Evolutionary conservation across 2,329 filamentous ascomycete species (phyloP), one percentile per base, ranked within the genome.

Genomic region (Capronia coronata): DNA sequence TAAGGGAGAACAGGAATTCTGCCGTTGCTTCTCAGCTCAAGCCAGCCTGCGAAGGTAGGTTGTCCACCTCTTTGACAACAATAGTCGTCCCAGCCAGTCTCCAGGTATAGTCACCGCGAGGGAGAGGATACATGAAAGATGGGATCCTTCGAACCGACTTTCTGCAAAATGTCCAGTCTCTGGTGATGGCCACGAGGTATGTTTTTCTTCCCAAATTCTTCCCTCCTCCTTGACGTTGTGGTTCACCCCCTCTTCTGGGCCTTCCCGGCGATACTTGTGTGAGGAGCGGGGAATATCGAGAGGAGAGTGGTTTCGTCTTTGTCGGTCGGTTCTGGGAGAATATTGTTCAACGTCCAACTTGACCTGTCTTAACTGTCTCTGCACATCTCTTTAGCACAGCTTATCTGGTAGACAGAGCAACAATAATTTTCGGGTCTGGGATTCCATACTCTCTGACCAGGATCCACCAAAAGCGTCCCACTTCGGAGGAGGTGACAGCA

Each of bases 401-500:
- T 43, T 44, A 39, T 30, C n/a, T 21, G 39, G 46, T 48, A 47
- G 52, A 47, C 41, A 34, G 42, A 48, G 46, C 45, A 49, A 48
- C 52, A 54, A 48, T 46, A 45, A 41, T 46, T 48, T 46, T 48
- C 29, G 44, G 30, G 41, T 49, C 41, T 49, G 47, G 47, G 29
- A 14, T 37, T 22, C 32, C 45, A 48, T 48, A 43, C 29, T 43
- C 21, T 42, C 34, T 44, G 41, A 49, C 43, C 19, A 41, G 41
- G 48, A 34, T 54, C 48, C 44, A 46, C 52, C 39, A 29, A 48
- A 29, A 25, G 19, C 25, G 19, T 37, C 34, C 34, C 34, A 37
- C 34, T 37, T 37, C 34, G 34, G 34, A 37, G 34, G 38, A 41
- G 19, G 6, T 41, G 38, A 41, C 38, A 41, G 38, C 38, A 41